Evolutionary conservation across 768 basidiomycete genomes (phyloP), one percentile per base, ranked within the genome.

Genomic region (Boletellus sp.): DNA sequence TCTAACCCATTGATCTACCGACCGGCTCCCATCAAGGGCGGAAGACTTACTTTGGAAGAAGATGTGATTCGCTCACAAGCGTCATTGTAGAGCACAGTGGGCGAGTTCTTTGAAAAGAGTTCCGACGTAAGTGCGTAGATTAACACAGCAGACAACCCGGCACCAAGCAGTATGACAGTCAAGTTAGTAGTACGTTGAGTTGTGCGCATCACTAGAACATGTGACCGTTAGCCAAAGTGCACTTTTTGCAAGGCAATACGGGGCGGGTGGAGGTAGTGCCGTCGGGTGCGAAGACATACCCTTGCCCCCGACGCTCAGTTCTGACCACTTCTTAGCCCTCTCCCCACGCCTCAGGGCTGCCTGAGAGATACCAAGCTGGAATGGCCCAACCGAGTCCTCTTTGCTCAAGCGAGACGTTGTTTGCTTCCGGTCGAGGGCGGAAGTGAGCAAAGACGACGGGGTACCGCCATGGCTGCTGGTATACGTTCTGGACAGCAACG

Each of bases 61-160:
- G 63, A 62, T 51, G 75, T 73, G 48, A 81, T 77, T 45, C 69
- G 70, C 26, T 78, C 70, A 60, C 80, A 81, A 22, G 78, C 75
- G 34, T 78, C 74, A 36, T 78, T 79, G 60, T 90, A 90, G 28
- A 93, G 69, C 23, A 89, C 87, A 4, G 90, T 90, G 6, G 90
- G 87, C 23, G 89, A 91, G 64, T 93, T 93, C 64, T 79, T 83
- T n/a, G 90, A 90, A 65, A 91, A 90, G 7, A 92, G 72, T 61
- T 93, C 90, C 7, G 90, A 85, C 15, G 85, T 84, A 28, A 92
- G 75, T 19, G 87, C 87, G 62, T 91, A 93, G 22, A 66, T 70
- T 32, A 93, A 77, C 34, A 93, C 76, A 7, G 79, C 78, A 26
- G 88, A 87, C 22, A 93, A 72, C 16, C 87, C 85, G 5, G 89